A percentile compares a stretch with the other conserved stretches of the same genome.
These are phyloP conservation scores for Russula compacta DNA, from an alignment of 768 basidiomycete genomes.

Conservation along the genomic window DNA sequence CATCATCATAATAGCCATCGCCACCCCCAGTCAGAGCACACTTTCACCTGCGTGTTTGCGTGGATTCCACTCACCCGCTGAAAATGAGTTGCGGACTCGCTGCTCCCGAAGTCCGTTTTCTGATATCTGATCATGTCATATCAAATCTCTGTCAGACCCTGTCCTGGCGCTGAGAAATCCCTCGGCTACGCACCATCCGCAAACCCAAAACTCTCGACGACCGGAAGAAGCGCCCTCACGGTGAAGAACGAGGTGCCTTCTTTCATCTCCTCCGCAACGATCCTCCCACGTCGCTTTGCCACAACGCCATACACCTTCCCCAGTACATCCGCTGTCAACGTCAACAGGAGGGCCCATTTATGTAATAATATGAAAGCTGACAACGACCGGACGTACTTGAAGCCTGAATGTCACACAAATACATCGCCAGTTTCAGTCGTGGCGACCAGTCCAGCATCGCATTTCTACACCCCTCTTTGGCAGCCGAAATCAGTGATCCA, in stretches of 20 bases:
- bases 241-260: slow-evolving; percentile 95
- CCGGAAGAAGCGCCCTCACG: slow-evolving; percentile 82
- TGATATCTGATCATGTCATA: slow-evolving; percentile 59
- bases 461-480: slow-evolving; percentile 82
- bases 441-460: slow-evolving; percentile 97
- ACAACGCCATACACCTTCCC: slow-evolving; percentile 97
- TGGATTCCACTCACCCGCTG: slow-evolving; percentile 55
- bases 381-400: slow-evolving; percentile 56
- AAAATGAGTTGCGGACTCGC: slow-evolving; percentile 97
- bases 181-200: slow-evolving; percentile 69
- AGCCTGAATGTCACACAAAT: slow-evolving; percentile 96
- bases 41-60: background rate
- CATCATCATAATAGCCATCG: slow-evolving; percentile 9
- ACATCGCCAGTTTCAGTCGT: slow-evolving; percentile 95
- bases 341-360: slow-evolving; percentile 9
- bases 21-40: background rate
- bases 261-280: slow-evolving; percentile 97
- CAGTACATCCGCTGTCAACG: slow-evolving; percentile 74
- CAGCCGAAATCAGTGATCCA: slow-evolving; percentile 83
- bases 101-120: slow-evolving; percentile 92
- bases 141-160: background rate
- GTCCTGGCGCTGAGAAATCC: background rate
- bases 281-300: slow-evolving; percentile 80
- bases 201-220: slow-evolving; percentile 97
- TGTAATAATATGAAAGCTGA: background rate